Evolutionary conservation across 768 basidiomycete species (phyloP).

Genomic region (Podaxis carcinomalis): DNA sequence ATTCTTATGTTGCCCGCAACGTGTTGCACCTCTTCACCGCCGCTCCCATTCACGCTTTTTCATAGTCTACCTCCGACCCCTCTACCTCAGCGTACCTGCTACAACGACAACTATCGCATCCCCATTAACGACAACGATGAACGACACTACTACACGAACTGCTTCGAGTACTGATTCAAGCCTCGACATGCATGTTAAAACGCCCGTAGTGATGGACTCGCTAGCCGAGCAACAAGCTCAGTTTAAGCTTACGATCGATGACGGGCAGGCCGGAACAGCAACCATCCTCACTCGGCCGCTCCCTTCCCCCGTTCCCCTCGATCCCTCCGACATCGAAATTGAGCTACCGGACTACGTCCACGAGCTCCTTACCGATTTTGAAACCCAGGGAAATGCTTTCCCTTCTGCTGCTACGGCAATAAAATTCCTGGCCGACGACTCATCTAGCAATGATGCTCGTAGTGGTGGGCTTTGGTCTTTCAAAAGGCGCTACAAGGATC

Average conservation of each 20-base stretch:
- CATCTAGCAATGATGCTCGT: neutral
- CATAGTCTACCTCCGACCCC: constrained; percentile 1
- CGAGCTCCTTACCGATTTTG: constrained; percentile 11
- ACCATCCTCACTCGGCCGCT: constrained; percentile 2
- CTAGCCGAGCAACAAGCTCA: neutral
- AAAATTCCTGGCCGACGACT: neutral
- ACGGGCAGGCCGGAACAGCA: constrained; percentile 6
- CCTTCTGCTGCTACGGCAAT: neutral
- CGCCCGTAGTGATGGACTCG: neutral
- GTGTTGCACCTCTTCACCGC: constrained; percentile 9
- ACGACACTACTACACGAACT: neutral
- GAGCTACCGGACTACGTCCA: constrained; percentile 9
- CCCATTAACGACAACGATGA: neutral
- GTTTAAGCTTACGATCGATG: neutral
- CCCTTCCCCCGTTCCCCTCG: constrained; percentile 1
- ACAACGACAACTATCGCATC: neutral
- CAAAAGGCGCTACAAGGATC: neutral
- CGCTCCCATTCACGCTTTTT: constrained; percentile 3
- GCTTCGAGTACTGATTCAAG: constrained; percentile 1
- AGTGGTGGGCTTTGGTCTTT: constrained; percentile 1
- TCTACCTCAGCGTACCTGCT: neutral
- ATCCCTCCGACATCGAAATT: constrained; percentile 5
- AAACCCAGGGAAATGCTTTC: neutral
- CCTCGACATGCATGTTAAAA: neutral
- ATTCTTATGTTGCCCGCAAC: constrained; percentile 11